These are phyloP conservation scores for Didymella lethalis DNA, from an alignment of 2,329 filamentous ascomycete species.

Conservation along the genomic window DNA sequence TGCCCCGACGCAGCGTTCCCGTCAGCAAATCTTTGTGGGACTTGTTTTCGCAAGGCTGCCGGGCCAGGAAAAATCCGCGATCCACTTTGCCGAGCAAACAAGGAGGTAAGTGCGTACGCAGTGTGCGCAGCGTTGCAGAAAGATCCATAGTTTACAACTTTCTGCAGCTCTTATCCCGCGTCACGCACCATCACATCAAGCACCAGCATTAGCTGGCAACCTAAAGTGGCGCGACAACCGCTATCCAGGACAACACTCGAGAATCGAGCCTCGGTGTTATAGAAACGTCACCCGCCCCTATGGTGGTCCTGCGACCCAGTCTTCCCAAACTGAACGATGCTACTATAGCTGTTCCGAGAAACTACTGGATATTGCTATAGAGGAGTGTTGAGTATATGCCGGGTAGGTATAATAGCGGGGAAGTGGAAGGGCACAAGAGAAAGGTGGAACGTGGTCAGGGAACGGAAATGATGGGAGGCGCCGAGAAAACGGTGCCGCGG, in stretches of 20 bases:
- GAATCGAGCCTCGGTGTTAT: not conserved
- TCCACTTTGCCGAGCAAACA: not conserved
- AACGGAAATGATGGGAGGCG: conserved; percentile 4
- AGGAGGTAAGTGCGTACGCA: not conserved
- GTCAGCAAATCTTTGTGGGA: not conserved
- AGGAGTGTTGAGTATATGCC: not conserved
- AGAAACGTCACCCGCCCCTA: not conserved
- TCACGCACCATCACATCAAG: not conserved
- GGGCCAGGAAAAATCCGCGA: not conserved
- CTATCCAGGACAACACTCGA: not conserved
- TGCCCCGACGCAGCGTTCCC: not conserved
- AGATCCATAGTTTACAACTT: not conserved
- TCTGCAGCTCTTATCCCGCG: not conserved
- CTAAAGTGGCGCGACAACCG: not conserved
- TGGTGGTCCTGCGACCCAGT: not conserved
- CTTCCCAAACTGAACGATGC: not conserved
- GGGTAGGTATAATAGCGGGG: not conserved
- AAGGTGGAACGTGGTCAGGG: not conserved
- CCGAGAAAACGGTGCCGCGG: not conserved
- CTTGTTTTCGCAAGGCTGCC: not conserved
- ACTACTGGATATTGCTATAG: not conserved
- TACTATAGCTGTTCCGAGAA: not conserved
- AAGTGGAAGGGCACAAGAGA: not conserved
- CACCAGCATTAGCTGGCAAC: not conserved
- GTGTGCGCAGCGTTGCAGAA: not conserved